Conservation (phyloP, 2,329 filamentous ascomycete species). For the Penicillium sp. region DNA sequence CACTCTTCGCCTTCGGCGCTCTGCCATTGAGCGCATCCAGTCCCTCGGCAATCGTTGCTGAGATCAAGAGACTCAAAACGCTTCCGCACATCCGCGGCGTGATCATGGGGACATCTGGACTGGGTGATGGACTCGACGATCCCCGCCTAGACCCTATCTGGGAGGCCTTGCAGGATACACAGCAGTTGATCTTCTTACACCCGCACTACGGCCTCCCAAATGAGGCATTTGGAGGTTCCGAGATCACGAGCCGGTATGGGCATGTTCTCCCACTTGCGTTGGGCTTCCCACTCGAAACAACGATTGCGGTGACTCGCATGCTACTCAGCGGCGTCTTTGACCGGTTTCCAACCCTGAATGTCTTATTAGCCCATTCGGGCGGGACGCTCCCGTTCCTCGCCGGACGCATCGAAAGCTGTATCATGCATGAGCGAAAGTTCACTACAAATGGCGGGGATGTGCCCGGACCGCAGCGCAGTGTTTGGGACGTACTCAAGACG, state of each 20-base stretch:
- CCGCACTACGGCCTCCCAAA: slow-evolving; percentile 86
- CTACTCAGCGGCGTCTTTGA: slow-evolving; percentile 84
- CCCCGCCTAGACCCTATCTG: slow-evolving; percentile 68
- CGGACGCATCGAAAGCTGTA: slow-evolving; percentile 82
- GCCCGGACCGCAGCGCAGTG: slow-evolving; percentile 56
- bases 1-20: slow-evolving; percentile 78
- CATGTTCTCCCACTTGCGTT: slow-evolving; percentile 83
- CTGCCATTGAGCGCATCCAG: slow-evolving; percentile 70
- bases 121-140: slow-evolving; percentile 80
- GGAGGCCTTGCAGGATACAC: slow-evolving; percentile 61
- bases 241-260: slow-evolving; percentile 68
- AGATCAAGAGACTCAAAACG: slow-evolving; percentile 61
- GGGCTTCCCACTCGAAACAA: slow-evolving; percentile 89
- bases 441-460: slow-evolving; percentile 61
- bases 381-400: slow-evolving; percentile 86
- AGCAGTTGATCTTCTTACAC: slow-evolving; percentile 75
- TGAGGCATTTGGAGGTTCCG: slow-evolving; percentile 75
- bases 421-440: slow-evolving; percentile 76
- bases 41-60: slow-evolving; percentile 57
- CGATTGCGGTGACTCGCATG: slow-evolving; percentile 85
- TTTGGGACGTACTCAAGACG: slow-evolving; percentile 65
- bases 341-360: slow-evolving; percentile 62
- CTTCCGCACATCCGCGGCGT: slow-evolving; percentile 75
- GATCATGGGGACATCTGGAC: slow-evolving; percentile 79
- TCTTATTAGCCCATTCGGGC: slow-evolving; percentile 83